A percentile compares a stretch with the other conserved stretches of the same genome.
These are phyloP conservation scores for Crithidia expoeki DNA, from an alignment of 208 protist genomes.

Conservation along the genomic window DNA sequence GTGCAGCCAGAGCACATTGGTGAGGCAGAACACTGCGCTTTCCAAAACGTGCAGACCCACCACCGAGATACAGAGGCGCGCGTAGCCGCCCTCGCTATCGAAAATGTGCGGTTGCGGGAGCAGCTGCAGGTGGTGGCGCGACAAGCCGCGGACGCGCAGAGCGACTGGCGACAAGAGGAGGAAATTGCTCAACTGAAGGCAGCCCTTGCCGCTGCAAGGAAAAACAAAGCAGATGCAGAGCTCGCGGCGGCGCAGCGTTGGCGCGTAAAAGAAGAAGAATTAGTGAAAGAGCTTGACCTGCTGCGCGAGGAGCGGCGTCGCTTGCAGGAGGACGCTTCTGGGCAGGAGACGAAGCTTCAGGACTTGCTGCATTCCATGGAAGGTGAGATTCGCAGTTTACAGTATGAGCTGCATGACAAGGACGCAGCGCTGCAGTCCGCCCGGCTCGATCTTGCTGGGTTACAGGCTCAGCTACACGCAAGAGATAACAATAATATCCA, in stretches of 20 bases:
- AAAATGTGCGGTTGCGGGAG: conserved; percentile 54
- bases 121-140: conserved; percentile 47
- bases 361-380: conserved; percentile 43
- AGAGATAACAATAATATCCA: not conserved
- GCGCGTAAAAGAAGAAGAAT: conserved; percentile 62
- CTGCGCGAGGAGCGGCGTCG: conserved; percentile 57
- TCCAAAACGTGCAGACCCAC: not conserved
- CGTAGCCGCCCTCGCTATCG: conserved; percentile 40
- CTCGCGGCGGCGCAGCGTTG: conserved; percentile 35
- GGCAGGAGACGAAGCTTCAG: conserved; percentile 41
- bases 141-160: conserved; percentile 26
- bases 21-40: not conserved
- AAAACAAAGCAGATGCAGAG: conserved; percentile 22
- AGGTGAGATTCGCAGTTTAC: conserved; percentile 31
- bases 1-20: not conserved
- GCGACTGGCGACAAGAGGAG: conserved; percentile 49
- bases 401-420: conserved; percentile 22
- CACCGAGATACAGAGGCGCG: conserved; percentile 30
- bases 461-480: conserved; percentile 2
- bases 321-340: conserved; percentile 27
- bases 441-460: conserved; percentile 7
- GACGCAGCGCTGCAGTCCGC: conserved; percentile 22
- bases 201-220: conserved; percentile 29
- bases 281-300: conserved; percentile 59
- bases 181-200: conserved; percentile 59